phyloP scores from a whole-genome alignment of 768 basidiomycete genomes.

The Kwoniella sp. region DNA sequence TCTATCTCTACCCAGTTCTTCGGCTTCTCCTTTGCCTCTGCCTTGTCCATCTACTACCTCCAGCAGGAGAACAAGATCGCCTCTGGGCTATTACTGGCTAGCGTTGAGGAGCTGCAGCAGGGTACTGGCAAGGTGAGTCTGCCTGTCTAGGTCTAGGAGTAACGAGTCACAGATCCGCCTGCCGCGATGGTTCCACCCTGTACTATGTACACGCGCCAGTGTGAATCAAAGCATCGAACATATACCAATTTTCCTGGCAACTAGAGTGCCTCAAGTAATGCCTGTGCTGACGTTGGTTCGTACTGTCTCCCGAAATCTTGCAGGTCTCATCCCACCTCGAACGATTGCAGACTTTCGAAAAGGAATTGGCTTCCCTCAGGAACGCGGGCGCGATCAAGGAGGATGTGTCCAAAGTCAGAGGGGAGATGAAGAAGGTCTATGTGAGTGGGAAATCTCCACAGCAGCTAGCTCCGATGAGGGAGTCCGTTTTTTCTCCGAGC shows the following conservation, averaged over 20 bases:
- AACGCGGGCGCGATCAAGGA: conserved; percentile 73
- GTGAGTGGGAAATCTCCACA: conserved; percentile 35
- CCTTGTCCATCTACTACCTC: conserved; percentile 81
- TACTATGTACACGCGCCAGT: no score
- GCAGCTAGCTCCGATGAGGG: neutral
- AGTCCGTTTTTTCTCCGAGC: no score
- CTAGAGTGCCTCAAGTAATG: neutral
- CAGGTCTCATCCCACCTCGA: conserved; percentile 55
- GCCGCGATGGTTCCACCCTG: no score
- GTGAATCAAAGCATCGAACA: no score
- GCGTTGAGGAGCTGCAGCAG: conserved; percentile 80
- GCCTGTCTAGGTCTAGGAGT: no score
- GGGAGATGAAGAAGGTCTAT: conserved; percentile 84
- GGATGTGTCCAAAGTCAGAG: conserved; percentile 72
- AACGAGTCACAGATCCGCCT: no score
- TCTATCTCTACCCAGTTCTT: no score
- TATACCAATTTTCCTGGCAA: no score
- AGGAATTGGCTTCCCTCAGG: conserved; percentile 76
- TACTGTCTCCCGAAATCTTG: neutral
- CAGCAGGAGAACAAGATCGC: conserved; percentile 88
- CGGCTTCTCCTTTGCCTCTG: conserved; percentile 86
- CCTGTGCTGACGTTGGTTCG: neutral
- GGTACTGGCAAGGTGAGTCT: conserved; percentile 74
- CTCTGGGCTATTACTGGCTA: conserved; percentile 81
- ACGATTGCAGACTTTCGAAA: conserved; percentile 74